These are phyloP conservation scores for Zygoascus biomembranicola DNA, from an alignment of 805 yeast species.

Conservation along the genomic window DNA sequence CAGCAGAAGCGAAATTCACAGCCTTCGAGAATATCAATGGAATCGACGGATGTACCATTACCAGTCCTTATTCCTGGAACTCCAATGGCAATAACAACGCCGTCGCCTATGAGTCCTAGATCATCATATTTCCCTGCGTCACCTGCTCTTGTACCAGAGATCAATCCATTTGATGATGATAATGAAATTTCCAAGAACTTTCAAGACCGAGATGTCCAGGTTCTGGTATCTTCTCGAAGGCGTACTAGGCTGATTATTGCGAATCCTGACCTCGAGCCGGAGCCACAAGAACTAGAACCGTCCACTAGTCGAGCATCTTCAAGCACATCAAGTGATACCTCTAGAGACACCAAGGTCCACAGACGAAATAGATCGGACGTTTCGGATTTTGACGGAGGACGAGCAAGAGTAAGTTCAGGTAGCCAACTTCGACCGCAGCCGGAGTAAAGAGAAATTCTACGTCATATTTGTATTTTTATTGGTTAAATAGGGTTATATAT, in stretches of 20 bases:
- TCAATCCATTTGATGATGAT: constrained; percentile 16
- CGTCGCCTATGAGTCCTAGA: neutral
- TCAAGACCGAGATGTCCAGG: constrained; percentile 57
- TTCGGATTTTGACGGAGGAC: neutral
- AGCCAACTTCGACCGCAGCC: neutral
- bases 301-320: neutral
- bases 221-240: constrained; percentile 58
- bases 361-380: constrained; percentile 8
- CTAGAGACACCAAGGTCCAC: constrained; percentile 3
- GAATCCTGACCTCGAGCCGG: constrained; percentile 44
- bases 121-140: neutral
- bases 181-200: constrained; percentile 32
- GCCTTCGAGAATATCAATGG: constrained; percentile 1
- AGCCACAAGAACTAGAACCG: neutral
- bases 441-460: neutral
- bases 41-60: neutral
- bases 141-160: neutral
- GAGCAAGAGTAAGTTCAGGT: constrained; percentile 1
- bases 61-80: neutral
- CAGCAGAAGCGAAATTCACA: neutral
- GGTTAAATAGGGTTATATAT: neutral
- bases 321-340: neutral
- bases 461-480: neutral
- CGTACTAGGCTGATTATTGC: constrained; percentile 50
- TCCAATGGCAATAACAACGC: neutral